These are phyloP conservation scores for Talaromyces stipitatus DNA, from an alignment of 495 filamentous ascomycete species.

Conservation along the genomic window DNA sequence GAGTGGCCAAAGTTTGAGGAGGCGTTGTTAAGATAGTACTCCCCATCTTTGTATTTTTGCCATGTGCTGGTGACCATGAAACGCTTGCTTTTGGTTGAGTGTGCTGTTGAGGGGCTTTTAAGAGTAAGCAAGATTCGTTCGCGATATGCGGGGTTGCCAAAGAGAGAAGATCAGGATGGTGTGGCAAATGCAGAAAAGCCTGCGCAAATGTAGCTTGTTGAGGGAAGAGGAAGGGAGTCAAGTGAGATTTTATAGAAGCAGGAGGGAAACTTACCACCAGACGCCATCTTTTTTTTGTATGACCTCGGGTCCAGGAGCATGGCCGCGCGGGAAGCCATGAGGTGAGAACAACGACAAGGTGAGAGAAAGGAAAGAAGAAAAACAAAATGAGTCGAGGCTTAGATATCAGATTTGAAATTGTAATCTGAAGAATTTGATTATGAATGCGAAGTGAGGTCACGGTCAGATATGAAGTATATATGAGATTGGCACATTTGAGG, in stretches of 20 bases:
- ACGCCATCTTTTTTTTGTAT: conserved; percentile 24
- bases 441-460: neutral
- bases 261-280: conserved; percentile 20
- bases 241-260: neutral
- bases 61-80: conserved; percentile 15
- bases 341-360: neutral
- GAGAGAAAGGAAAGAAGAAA: neutral
- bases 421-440: neutral
- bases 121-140: neutral
- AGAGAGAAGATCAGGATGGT: neutral
- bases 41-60: conserved; percentile 20
- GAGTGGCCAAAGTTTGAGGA: conserved; percentile 6
- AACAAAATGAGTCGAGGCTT: neutral
- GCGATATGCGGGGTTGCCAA: neutral
- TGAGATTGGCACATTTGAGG: conserved; percentile 13
- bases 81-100: conserved; percentile 8
- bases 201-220: conserved; percentile 5
- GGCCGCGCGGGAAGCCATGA: conserved; percentile 35
- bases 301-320: conserved; percentile 37
- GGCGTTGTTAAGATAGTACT: conserved; percentile 15
- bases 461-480: neutral
- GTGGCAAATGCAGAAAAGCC: neutral
- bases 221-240: conserved; percentile 11
- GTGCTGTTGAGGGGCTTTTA: conserved; percentile 10
- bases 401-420: neutral